Base-by-base conservation (phyloP, 2,329 filamentous ascomycete species). In the Diplodia intermedia region DNA sequence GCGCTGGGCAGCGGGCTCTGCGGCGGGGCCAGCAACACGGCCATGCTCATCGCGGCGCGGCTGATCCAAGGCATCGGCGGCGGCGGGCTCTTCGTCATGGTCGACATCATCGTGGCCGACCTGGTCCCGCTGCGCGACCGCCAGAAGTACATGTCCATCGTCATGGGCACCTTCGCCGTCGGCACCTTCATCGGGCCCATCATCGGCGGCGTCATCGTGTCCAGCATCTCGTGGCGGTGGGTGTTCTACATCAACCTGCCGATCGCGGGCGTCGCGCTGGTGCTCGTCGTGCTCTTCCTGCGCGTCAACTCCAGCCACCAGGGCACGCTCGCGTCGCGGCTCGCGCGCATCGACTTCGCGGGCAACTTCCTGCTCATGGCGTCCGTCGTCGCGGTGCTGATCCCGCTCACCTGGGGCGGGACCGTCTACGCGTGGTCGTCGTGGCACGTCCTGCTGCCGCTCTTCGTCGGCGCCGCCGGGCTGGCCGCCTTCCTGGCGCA, bases 31-130 rank as follows among this genome's bases (percentile, higher is more conserved):
- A 73, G 81, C 4, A 73, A 80, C 70, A 82, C 84, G 66, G 79
- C 77, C 0, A 73, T 80, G 53, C 74, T 88, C 38, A 78, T 86
- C 15, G 72, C 78, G 15, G 81, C 80, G 12, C 74, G 81, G 50
- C 74, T 73, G 1, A 73, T 86, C 31, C 84, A 86, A 71, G 85
- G 85, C 11, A 75, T 85, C 33, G 85, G 85, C n/a, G 84, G 82
- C 4, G 84, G 84, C 40, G 84, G 85, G 12, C 79, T 86, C 55
- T 73, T 84, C 11, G 76, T 81, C 2, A 73, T 86, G 47, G 81
- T 77, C 9, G 56, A 55, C 15, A 50, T 71, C 38, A 65, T 71
- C 40, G 33, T 71, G 38, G 65, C 67, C 9, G 71, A 72, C 49
- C 67, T 72, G n/a, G 69, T 71, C n/a, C 71, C 71, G 11, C 63